phyloP scores from a whole-genome alignment of 106 monocot species.

The Allium fistulosum region DNA sequence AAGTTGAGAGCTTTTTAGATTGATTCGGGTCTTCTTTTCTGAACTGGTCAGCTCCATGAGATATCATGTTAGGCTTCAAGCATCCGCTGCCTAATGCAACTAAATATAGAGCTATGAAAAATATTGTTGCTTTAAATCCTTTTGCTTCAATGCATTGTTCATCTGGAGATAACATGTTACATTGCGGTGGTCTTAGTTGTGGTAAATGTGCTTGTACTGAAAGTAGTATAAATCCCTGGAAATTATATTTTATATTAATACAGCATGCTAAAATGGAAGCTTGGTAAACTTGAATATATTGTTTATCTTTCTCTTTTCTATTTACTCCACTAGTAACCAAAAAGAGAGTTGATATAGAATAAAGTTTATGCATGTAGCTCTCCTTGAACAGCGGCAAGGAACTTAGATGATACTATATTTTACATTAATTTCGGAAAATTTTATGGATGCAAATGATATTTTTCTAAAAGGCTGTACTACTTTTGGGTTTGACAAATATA shows the following conservation, averaged over 20 bases:
- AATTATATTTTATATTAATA: not conserved
- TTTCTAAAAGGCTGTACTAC: too few species aligned
- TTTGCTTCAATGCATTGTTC: slow-evolving; percentile 45
- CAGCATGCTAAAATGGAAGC: too few species aligned
- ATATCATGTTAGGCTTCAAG: slow-evolving; percentile 85
- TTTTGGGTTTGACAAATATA: too few species aligned
- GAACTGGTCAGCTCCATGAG: slow-evolving; percentile 85
- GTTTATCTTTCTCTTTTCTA: not conserved
- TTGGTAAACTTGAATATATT: not conserved
- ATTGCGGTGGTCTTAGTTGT: slow-evolving; percentile 68
- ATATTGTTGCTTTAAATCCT: slow-evolving; percentile 61
- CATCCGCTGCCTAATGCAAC: slow-evolving; percentile 82
- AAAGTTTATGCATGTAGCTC: too few species aligned
- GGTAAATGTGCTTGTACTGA: slow-evolving; percentile 78
- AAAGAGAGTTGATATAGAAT: too few species aligned
- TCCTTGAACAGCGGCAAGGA: too few species aligned
- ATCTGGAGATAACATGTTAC: slow-evolving; percentile 51
- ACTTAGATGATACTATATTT: too few species aligned
- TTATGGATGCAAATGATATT: too few species aligned
- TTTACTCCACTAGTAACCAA: not conserved
- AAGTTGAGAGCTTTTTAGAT: slow-evolving; percentile 76
- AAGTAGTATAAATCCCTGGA: slow-evolving; percentile 70
- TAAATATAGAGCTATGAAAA: slow-evolving; percentile 71
- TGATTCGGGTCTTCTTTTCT: slow-evolving; percentile 39
- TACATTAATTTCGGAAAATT: too few species aligned